A percentile compares a stretch with the other conserved stretches of the same genome.
Evolutionary conservation across 495 filamentous ascomycete genomes (phyloP).

Genomic region (Xylaria curta): DNA sequence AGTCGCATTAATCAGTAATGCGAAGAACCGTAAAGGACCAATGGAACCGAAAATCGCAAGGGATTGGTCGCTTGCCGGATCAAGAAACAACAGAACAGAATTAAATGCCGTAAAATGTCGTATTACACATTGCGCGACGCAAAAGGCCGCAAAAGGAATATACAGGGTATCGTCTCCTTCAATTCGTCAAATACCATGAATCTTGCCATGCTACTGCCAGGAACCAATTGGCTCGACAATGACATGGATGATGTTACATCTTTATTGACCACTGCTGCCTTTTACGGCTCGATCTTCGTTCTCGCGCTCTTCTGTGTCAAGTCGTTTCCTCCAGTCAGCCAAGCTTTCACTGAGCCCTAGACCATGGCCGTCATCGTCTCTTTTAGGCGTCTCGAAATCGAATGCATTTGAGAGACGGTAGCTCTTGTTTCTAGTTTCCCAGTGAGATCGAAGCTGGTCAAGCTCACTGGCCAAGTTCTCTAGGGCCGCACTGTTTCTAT

Average conservation of each 20-base stretch:
- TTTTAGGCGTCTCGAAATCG: constrained; percentile 72
- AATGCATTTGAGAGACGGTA: constrained; percentile 87
- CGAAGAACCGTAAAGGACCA: constrained; percentile 2
- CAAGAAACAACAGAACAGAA: constrained; percentile 22
- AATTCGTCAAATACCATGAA: constrained; percentile 23
- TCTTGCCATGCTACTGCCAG: constrained; percentile 5
- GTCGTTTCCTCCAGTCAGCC: constrained; percentile 74
- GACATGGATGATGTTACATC: constrained; percentile 11
- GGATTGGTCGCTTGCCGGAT: not conserved
- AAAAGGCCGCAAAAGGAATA: constrained; percentile 25
- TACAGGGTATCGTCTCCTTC: constrained; percentile 32
- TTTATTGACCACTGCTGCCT: constrained; percentile 20
- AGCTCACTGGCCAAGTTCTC: constrained; percentile 92
- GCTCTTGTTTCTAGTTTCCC: constrained; percentile 94
- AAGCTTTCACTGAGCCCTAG: constrained; percentile 69
- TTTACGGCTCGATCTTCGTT: constrained; percentile 25
- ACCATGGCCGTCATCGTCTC: constrained; percentile 53
- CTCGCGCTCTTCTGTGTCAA: constrained; percentile 67
- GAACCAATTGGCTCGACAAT: not conserved
- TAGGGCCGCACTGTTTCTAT: constrained; percentile 82
- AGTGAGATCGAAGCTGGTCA: constrained; percentile 84
- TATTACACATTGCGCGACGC: constrained; percentile 31
- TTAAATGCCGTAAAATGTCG: constrained; percentile 31
- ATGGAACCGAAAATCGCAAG: not conserved
- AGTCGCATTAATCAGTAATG: constrained; percentile 24